Conservation (phyloP, 176 grass and related monocot genomes). For the Raddia guianensis region DNA sequence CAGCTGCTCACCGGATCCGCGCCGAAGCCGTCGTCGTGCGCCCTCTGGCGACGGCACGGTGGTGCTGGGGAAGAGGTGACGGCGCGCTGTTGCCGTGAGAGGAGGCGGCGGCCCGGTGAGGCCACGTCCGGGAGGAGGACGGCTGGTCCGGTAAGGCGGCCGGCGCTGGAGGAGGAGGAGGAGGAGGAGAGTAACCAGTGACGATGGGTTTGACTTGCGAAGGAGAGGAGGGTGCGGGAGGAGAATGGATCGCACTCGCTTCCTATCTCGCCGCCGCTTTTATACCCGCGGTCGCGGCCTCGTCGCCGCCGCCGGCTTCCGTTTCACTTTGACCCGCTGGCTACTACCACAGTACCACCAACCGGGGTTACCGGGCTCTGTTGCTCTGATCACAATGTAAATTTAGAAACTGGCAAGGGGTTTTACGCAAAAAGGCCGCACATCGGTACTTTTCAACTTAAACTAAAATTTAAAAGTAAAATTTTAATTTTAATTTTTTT, state of each 20-base stretch:
- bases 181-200: conserved; percentile 5
- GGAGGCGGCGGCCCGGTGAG: too few relatives aligned
- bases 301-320: background rate
- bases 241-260: conserved; percentile 6
- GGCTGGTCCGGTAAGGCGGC: too few relatives aligned
- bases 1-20: too few relatives aligned
- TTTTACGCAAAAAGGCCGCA: background rate
- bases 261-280: conserved; percentile 20
- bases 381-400: background rate
- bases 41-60: too few relatives aligned
- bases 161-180: background rate
- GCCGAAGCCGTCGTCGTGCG: too few relatives aligned
- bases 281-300: conserved; percentile 7
- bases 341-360: background rate
- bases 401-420: background rate
- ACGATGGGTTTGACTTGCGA: conserved; percentile 31
- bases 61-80: too few relatives aligned
- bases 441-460: background rate
- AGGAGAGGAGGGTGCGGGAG: background rate
- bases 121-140: too few relatives aligned
- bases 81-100: too few relatives aligned
- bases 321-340: background rate
- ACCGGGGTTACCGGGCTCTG: background rate
- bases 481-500: too few relatives aligned
- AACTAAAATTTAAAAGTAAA: too few relatives aligned